These are phyloP conservation scores for Rutstroemia sp. DNA, from an alignment of 2,329 filamentous ascomycete species.

Conservation along the genomic window DNA sequence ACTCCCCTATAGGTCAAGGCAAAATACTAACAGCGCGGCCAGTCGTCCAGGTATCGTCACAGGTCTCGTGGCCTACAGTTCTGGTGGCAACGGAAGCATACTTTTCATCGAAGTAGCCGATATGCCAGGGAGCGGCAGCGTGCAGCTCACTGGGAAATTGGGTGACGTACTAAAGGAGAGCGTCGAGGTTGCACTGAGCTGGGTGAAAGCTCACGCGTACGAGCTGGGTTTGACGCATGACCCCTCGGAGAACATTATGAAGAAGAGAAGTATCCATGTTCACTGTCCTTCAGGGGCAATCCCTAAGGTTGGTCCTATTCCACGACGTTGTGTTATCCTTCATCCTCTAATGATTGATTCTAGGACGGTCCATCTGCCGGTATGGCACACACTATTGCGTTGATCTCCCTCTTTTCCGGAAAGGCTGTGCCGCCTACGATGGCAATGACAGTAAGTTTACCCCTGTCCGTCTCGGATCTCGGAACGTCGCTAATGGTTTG, in stretches of 20 bases:
- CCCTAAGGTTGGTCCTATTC: slow-evolving; percentile 75
- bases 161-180: slow-evolving; percentile 96
- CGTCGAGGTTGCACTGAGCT: slow-evolving; percentile 90
- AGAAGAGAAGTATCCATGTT: slow-evolving; percentile 86
- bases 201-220: slow-evolving; percentile 95
- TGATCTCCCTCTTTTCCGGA: slow-evolving; percentile 83
- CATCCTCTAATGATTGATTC: slow-evolving; percentile 1
- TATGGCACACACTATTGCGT: slow-evolving; percentile 85
- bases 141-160: slow-evolving; percentile 93
- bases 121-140: slow-evolving; percentile 87
- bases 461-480: background rate
- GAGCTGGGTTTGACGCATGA: slow-evolving; percentile 78
- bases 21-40: slow-evolving; percentile 18
- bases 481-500: slow-evolving; percentile 15
- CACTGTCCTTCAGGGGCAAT: slow-evolving; percentile 94
- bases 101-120: slow-evolving; percentile 97
- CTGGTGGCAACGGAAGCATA: slow-evolving; percentile 88
- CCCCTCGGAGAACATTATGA: slow-evolving; percentile 88
- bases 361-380: slow-evolving; percentile 83
- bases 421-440: slow-evolving; percentile 83
- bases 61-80: slow-evolving; percentile 88
- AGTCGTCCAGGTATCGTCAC: slow-evolving; percentile 87
- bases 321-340: slow-evolving; percentile 1
- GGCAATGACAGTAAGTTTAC: slow-evolving; percentile 76
- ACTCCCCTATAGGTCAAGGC: slow-evolving; percentile 7